A percentile compares a stretch with the other conserved stretches of the same genome.
phyloP scores from a whole-genome alignment of 2,329 filamentous ascomycete genomes.

The Penicillium sp. region DNA sequence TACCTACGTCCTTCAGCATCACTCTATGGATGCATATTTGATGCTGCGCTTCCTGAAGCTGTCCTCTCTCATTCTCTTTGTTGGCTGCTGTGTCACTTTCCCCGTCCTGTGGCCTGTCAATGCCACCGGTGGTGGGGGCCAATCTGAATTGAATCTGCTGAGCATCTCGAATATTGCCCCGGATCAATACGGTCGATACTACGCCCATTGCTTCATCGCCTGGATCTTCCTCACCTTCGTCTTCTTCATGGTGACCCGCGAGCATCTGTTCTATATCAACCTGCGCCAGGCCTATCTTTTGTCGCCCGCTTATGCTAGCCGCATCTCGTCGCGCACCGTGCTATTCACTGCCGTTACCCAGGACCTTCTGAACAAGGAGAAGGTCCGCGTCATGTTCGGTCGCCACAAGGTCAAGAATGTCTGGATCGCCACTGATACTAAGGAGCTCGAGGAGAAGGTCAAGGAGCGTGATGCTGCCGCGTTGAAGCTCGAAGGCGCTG shows the following conservation, averaged over 20 bases:
- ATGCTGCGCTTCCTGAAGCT: conserved; percentile 87
- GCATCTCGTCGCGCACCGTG: conserved; percentile 86
- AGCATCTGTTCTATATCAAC: conserved; percentile 89
- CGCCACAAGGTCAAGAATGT: conserved; percentile 72
- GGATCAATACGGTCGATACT: conserved; percentile 64
- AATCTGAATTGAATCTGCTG: conserved; percentile 70
- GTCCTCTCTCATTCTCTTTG: conserved; percentile 72
- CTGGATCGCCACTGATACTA: conserved; percentile 78
- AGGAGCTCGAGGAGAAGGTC: conserved; percentile 76
- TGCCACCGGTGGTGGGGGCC: conserved; percentile 69
- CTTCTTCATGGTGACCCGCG: conserved; percentile 81
- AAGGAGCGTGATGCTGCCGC: conserved; percentile 77
- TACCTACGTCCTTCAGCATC: conserved; percentile 80
- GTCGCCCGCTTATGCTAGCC: conserved; percentile 77
- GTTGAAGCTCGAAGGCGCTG: conserved; percentile 78
- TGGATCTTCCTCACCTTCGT: conserved; percentile 87
- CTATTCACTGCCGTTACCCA: conserved; percentile 83
- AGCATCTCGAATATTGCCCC: conserved; percentile 71
- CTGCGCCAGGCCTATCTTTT: conserved; percentile 88
- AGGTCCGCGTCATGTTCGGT: conserved; percentile 77
- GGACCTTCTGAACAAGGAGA: conserved; percentile 73
- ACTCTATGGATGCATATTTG: conserved; percentile 88
- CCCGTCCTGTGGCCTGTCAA: conserved; percentile 88
- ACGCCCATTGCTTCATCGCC: conserved; percentile 75
- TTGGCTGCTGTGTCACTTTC: conserved; percentile 81